Base-by-base conservation (phyloP, 306 rosid genomes). In the Cicer chorassanicum region DNA sequence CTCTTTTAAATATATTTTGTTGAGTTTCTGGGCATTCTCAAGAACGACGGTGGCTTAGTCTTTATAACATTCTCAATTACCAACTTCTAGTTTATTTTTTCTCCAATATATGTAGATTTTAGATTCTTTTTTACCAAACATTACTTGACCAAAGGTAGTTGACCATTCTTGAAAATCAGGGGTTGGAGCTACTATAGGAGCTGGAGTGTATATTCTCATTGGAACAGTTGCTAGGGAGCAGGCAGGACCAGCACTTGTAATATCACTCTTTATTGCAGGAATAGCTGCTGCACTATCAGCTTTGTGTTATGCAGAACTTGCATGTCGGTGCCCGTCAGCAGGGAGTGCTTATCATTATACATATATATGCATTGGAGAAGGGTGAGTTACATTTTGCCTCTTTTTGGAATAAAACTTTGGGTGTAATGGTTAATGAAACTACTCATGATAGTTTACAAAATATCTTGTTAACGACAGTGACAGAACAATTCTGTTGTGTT, bases 321-420 rank as follows among this genome's bases (percentile, higher is more conserved):
- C 98, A n/a, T 89, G 98, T 81, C 90, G 97, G 14, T 91, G 96
- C 69, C 97, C 97, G 5, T 93, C 96, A 16, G 98, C 97, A 2
- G 98, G 98, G 76, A 93, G 98, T 70, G 98, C 98, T 74, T 93
- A 91, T 82, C 97, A 93, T 73, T 93, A 91, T 73, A 77, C 97
- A 10, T 93, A 89, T 83, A 91, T 93, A 74, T 93, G 97, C 81
- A 81, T 91, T 54, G 98, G 98, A 82, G 98, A 93, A 85, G 98
- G 93, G 98, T 93, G 82, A 75, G 80, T 72, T 70, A 2, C 78
- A 50, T 65, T 16, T 77, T 43, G 14, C 8, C 45, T 54, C 48
- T 69, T 29, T 54, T 79, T 57, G 69, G 64, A 71, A 48, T 38
- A 46, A 62, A 24, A 41, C 12, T 39, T 5, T 15, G 14, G 49